These are phyloP conservation scores for Cicer yamashitae DNA, from an alignment of 306 rosid species.

Conservation along the genomic window DNA sequence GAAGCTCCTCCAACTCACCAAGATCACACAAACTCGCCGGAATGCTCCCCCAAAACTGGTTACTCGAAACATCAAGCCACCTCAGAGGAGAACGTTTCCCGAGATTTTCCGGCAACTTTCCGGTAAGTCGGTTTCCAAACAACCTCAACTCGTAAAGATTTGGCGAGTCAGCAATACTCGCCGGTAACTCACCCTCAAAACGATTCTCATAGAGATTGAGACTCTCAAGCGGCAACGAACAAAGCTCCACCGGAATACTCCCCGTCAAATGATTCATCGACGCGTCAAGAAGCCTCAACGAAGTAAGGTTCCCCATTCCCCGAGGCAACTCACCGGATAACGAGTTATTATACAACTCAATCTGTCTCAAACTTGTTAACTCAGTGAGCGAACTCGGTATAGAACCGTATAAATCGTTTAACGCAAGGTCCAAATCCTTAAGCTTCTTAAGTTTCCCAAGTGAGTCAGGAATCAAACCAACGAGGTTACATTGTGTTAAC, in stretches of 20 bases:
- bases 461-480: constrained; percentile 73
- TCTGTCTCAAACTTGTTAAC: constrained; percentile 61
- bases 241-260: constrained; percentile 69
- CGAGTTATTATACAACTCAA: constrained; percentile 85
- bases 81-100: constrained; percentile 65
- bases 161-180: constrained; percentile 67
- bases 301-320: constrained; percentile 66
- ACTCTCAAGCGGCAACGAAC: constrained; percentile 67
- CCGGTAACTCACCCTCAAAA: constrained; percentile 76
- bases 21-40: constrained; percentile 72
- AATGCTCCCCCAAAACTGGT: constrained; percentile 69
- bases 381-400: constrained; percentile 68
- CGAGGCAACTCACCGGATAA: constrained; percentile 72
- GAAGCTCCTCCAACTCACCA: constrained; percentile 69
- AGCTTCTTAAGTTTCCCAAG: constrained; percentile 64
- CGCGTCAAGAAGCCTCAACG: constrained; percentile 68
- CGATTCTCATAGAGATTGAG: constrained; percentile 79
- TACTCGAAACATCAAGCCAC: constrained; percentile 74
- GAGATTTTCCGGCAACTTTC: constrained; percentile 68
- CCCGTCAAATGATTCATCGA: constrained; percentile 84
- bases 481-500: constrained; percentile 72
- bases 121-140: constrained; percentile 71
- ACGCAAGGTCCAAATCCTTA: constrained; percentile 70
- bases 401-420: constrained; percentile 65
- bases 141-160: constrained; percentile 67